Conservation (phyloP, 73 alveolate genomes). For the Paramecium tetraurelia region DNA sequence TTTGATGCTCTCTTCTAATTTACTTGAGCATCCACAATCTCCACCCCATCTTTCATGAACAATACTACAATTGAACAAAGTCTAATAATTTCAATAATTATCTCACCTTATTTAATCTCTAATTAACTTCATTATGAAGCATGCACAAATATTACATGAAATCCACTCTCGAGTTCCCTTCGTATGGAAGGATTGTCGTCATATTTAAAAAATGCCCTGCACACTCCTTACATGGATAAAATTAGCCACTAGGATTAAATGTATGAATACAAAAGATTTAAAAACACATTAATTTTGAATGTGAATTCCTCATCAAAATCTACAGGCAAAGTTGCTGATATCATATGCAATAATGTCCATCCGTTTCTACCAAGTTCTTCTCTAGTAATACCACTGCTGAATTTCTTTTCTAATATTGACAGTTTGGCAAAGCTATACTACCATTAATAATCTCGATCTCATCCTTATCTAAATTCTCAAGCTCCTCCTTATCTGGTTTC, state of each 20-base stretch:
- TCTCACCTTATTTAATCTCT: neutral
- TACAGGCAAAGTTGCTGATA: conserved; percentile 57
- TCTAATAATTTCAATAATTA: neutral
- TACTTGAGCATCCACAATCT: conserved; percentile 43
- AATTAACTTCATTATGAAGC: conserved; percentile 49
- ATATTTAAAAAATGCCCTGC: conserved; percentile 58
- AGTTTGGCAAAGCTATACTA: neutral
- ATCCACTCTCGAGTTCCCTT: conserved; percentile 48
- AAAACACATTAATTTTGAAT: conserved; percentile 48
- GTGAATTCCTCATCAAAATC: conserved; percentile 46
- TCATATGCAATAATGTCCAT: conserved; percentile 62
- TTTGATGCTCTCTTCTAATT: neutral
- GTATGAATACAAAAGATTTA: conserved; percentile 47
- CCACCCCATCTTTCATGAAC: conserved; percentile 63
- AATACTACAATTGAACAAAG: conserved; percentile 11
- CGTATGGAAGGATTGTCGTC: neutral
- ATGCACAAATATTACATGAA: conserved; percentile 55
- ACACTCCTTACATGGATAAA: conserved; percentile 61
- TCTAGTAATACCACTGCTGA: conserved; percentile 29
- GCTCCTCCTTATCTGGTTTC: neutral
- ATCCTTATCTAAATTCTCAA: neutral
- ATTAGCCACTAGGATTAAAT: conserved; percentile 40
- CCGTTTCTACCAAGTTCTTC: conserved; percentile 30
- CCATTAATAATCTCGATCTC: neutral
- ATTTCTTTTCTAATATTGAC: conserved; percentile 5